A percentile compares a stretch with the other conserved stretches of the same genome.
phyloP scores from a whole-genome alignment of 2,329 filamentous ascomycete species.

The Penicillium sp. region DNA sequence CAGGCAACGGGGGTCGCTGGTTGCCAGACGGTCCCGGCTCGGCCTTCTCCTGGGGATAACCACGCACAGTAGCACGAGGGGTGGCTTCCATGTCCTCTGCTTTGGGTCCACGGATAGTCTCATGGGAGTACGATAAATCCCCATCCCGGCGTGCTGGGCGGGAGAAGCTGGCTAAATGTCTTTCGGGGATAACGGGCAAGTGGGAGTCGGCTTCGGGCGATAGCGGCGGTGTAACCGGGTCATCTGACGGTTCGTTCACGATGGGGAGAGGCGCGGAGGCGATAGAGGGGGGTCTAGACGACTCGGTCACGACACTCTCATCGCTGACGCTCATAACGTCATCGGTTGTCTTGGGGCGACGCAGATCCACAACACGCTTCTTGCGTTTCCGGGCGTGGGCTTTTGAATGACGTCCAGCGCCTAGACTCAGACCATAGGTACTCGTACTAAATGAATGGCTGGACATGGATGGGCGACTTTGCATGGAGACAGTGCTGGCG shows the following conservation, averaged over 20 bases:
- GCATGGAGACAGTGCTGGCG: slow-evolving; percentile 64
- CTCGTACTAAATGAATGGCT: slow-evolving; percentile 40
- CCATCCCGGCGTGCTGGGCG: slow-evolving; percentile 26
- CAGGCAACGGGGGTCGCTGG: slow-evolving; percentile 30
- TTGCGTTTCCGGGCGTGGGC: slow-evolving; percentile 47
- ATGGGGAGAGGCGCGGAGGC: slow-evolving; percentile 57
- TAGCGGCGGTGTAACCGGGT: slow-evolving; percentile 54
- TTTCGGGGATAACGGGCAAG: slow-evolving; percentile 38
- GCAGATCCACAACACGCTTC: slow-evolving; percentile 51
- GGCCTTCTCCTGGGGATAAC: slow-evolving; percentile 27
- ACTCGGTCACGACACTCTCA: slow-evolving; percentile 44
- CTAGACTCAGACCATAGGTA: slow-evolving; percentile 42
- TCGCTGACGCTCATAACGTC: slow-evolving; percentile 45
- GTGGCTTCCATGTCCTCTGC: slow-evolving; percentile 35
- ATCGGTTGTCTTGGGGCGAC: slow-evolving; percentile 43
- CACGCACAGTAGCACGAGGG: slow-evolving; percentile 32
- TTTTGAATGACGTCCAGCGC: slow-evolving; percentile 46
- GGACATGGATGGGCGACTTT: slow-evolving; percentile 55
- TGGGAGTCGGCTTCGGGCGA: slow-evolving; percentile 43
- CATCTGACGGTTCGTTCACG: slow-evolving; percentile 60
- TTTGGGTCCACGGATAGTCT: slow-evolving; percentile 22
- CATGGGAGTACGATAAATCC: slow-evolving; percentile 29
- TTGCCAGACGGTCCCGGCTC: slow-evolving; percentile 29
- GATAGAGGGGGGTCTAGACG: slow-evolving; percentile 46
- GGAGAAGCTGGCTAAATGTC: slow-evolving; percentile 33